Evolutionary conservation across 2,329 filamentous ascomycete genomes (phyloP).

Genomic region (Aspergillus novoparasiticus): DNA sequence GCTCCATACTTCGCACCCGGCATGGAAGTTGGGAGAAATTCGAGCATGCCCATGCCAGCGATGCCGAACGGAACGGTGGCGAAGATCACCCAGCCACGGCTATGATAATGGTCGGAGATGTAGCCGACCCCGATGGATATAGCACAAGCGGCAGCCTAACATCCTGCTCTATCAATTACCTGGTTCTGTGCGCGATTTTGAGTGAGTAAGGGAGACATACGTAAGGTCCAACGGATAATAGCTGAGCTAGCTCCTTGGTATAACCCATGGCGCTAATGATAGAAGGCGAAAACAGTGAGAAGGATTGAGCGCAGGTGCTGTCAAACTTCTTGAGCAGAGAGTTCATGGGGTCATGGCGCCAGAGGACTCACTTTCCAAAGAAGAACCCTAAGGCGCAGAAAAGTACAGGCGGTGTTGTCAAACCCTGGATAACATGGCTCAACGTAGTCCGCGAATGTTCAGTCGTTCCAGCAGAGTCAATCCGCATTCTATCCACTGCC

Average conservation of each 20-base stretch:
- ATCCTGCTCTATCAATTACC: background rate
- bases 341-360: background rate
- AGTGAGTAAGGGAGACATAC: background rate
- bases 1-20: slow-evolving; percentile 11
- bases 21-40: slow-evolving; percentile 1
- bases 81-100: slow-evolving; percentile 2
- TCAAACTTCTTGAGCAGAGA: background rate
- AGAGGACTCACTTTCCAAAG: slow-evolving; percentile 9
- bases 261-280: slow-evolving; percentile 16
- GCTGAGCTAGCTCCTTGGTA: slow-evolving; percentile 12
- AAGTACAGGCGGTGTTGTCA: slow-evolving; percentile 2
- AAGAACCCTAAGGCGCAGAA: slow-evolving; percentile 11
- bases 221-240: slow-evolving; percentile 12
- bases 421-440: background rate
- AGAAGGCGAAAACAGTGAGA: slow-evolving; percentile 17
- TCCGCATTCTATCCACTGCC: slow-evolving; percentile 1
- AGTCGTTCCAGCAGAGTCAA: slow-evolving; percentile 8
- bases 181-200: background rate
- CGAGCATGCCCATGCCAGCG: slow-evolving; percentile 4
- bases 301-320: slow-evolving; percentile 10
- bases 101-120: slow-evolving; percentile 8
- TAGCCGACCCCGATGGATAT: slow-evolving; percentile 9
- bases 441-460: slow-evolving; percentile 4
- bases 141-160: slow-evolving; percentile 6
- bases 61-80: background rate